phyloP scores from a whole-genome alignment of 2,329 filamentous ascomycete species.

The Stachybotrys elegans region DNA sequence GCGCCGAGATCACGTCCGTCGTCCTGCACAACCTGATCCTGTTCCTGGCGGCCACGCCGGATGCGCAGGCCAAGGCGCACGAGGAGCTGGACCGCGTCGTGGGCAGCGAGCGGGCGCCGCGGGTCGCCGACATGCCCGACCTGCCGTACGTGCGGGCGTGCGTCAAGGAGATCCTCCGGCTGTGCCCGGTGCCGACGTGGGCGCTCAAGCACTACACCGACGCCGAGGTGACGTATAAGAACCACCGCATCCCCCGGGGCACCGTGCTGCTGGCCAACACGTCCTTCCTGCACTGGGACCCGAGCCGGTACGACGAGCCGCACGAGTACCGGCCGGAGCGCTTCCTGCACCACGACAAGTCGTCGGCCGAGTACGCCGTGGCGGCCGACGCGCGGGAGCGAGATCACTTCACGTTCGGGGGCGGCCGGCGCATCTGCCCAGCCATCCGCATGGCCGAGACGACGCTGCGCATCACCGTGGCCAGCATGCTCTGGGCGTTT shows the following conservation, averaged over 20 bases:
- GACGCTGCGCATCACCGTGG: background rate
- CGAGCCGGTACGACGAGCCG: constrained; percentile 8
- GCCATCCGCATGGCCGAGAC: background rate
- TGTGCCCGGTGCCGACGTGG: constrained; percentile 41
- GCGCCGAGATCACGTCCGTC: constrained; percentile 9
- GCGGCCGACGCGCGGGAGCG: constrained; percentile 15
- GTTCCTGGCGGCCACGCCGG: constrained; percentile 6
- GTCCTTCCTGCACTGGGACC: constrained; percentile 9
- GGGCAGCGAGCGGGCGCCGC: constrained; percentile 39
- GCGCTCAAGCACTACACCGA: constrained; percentile 7
- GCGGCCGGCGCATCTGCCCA: constrained; percentile 33
- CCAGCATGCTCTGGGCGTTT: background rate
- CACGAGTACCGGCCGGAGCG: constrained; percentile 4
- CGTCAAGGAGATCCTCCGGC: constrained; percentile 52
- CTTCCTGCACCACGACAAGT: background rate
- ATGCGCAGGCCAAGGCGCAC: constrained; percentile 30
- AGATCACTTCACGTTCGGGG: constrained; percentile 42
- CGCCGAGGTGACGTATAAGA: constrained; percentile 8
- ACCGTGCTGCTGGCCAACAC: constrained; percentile 6
- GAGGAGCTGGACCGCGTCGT: constrained; percentile 48
- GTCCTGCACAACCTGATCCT: constrained; percentile 8
- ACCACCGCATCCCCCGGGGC: constrained; percentile 9
- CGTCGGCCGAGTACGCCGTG: constrained; percentile 16
- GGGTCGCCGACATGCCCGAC: constrained; percentile 38
- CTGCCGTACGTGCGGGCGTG: constrained; percentile 50